Evolutionary conservation across 495 filamentous ascomycete species (phyloP), one percentile per base, ranked within the genome.

Genomic region (Aspergillus saccharolyticus): DNA sequence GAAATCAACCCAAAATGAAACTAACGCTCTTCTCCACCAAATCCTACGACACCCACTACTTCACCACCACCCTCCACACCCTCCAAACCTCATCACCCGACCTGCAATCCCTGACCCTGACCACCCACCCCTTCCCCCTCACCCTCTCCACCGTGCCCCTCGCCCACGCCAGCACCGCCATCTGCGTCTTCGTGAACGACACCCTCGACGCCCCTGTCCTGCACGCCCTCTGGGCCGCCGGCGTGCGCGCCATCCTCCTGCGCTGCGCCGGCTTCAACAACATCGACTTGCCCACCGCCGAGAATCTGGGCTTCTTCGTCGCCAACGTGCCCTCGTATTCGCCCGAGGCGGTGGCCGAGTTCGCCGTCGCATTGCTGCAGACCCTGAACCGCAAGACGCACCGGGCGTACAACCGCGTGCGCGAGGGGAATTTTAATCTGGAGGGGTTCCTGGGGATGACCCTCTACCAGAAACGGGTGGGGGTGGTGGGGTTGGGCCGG

Each of bases 181-280:
- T 89, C 52, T 88, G 85, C 71, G 83, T 83, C 66, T 89, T 89
- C 66, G 86, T 89, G 55, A 89, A 89, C 72, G 86, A 89, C 70
- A 72, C 63, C 5, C 74, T 86, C 42, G 63, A 76, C 56, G 75
- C 62, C 3, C 57, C 63, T 1, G 83, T 88, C 49, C 74, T 87
- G 28, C 59, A 69, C 44, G 70, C 74, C 9, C 74, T 88, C 3
- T 67, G 75, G 59, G 55, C 53, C 6, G 45, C 59, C 50, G 82
- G 83, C 57, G 74, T 83, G 9, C 78, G 77, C 33, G 80, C 81
- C 22, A 71, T 85, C 60, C 76, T 85, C 18, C 79, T 89, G 50
- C 84, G 86, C 62, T 89, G 86, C 69, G 86, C 86, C 0, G 86
- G 86, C 33, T 87, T 77, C 75, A 89, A 89, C 67, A 85, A 88